A percentile compares a stretch with the other conserved stretches of the same genome.
Conservation (phyloP, 768 basidiomycete genomes). For the Lactarius sp. region DNA sequence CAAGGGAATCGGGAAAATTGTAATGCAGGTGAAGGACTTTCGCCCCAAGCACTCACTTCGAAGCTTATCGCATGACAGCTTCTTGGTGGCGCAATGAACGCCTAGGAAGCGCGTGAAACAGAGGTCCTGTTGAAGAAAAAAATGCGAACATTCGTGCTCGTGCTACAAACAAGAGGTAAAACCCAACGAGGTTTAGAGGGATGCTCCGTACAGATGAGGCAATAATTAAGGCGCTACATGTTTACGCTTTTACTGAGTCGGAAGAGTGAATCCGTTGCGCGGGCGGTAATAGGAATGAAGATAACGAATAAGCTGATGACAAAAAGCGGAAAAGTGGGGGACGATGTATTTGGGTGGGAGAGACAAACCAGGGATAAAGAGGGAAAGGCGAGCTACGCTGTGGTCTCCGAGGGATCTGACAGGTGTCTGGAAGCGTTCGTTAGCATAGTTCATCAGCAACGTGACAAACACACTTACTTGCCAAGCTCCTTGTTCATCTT, state of each 20-base stretch:
- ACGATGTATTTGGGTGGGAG: not conserved
- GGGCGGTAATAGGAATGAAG: constrained; percentile 17
- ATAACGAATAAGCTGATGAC: constrained; percentile 18
- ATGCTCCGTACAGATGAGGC: constrained; percentile 22
- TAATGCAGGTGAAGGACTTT: constrained; percentile 20
- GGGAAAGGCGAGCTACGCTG: constrained; percentile 14
- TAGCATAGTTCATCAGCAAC: not conserved
- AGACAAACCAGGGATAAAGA: not conserved
- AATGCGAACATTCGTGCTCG: constrained; percentile 17
- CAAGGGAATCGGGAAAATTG: constrained; percentile 22
- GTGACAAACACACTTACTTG: constrained; percentile 42
- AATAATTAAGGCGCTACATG: constrained; percentile 21
- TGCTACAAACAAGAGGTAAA: constrained; percentile 17
- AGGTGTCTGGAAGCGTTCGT: constrained; percentile 17
- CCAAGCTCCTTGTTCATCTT: constrained; percentile 90
- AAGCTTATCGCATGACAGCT: constrained; percentile 10
- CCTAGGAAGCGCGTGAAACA: constrained; percentile 4
- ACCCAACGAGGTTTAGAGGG: constrained; percentile 11
- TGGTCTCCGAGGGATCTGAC: constrained; percentile 22
- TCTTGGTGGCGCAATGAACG: constrained; percentile 8
- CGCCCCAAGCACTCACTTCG: not conserved
- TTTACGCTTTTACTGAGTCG: constrained; percentile 3
- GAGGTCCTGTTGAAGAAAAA: constrained; percentile 1
- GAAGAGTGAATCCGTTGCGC: not conserved
- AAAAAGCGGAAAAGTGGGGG: not conserved